Conservation (phyloP, 352 stramenopile species). For the Phytophthora hibernalis region DNA sequence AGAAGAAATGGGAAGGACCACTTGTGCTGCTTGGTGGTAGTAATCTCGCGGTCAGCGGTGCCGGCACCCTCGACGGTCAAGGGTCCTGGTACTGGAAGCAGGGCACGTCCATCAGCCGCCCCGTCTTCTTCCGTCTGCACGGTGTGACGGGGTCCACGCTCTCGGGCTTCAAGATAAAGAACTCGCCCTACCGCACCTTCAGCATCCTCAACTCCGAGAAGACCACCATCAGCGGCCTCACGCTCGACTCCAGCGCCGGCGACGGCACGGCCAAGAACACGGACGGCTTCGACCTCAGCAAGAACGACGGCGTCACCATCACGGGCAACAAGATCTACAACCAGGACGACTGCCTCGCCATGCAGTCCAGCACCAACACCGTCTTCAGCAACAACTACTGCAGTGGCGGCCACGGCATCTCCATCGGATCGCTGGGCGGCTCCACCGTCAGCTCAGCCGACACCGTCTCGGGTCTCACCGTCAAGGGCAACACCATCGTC, state of each 20-base stretch:
- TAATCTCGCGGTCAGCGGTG: slow-evolving; percentile 26
- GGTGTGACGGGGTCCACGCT: slow-evolving; percentile 25
- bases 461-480: slow-evolving; percentile 34
- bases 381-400: slow-evolving; percentile 26
- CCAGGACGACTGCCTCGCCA: too few species aligned
- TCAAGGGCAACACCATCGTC: slow-evolving; percentile 35
- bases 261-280: too few species aligned
- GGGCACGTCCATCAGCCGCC: slow-evolving; percentile 30
- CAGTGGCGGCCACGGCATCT: slow-evolving; percentile 34
- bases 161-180: slow-evolving; percentile 37
- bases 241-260: slow-evolving; percentile 36
- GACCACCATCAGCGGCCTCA: slow-evolving; percentile 33
- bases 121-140: slow-evolving; percentile 39
- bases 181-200: slow-evolving; percentile 25
- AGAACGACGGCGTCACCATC: too few species aligned
- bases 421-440: slow-evolving; percentile 41
- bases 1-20: slow-evolving; percentile 34
- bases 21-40: slow-evolving; percentile 34
- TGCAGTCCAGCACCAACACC: slow-evolving; percentile 27
- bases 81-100: slow-evolving; percentile 44
- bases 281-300: too few species aligned
- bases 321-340: too few species aligned
- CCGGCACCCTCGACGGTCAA: slow-evolving; percentile 41
- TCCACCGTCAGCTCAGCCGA: slow-evolving; percentile 10
- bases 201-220: slow-evolving; percentile 17